Evolutionary conservation across 2,329 filamentous ascomycete genomes (phyloP).

Genomic region (Zasmidium cellare): DNA sequence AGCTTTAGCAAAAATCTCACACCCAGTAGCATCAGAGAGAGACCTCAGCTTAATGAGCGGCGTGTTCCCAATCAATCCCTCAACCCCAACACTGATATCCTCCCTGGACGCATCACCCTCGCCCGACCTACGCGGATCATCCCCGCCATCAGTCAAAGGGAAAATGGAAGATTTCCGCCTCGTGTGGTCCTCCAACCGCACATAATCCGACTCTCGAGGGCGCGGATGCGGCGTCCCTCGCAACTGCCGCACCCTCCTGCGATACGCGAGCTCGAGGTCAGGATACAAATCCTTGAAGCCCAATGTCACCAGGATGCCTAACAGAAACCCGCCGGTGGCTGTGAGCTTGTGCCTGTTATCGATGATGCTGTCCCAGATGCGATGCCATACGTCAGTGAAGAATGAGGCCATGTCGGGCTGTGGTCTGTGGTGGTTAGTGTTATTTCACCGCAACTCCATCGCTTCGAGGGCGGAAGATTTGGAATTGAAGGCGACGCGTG

Average conservation of each 20-base stretch:
- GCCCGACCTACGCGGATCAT: slow-evolving; percentile 4
- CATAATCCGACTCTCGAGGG: slow-evolving; percentile 30
- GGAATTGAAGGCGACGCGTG: not conserved
- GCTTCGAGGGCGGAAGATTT: not conserved
- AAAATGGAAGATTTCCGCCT: slow-evolving; percentile 9
- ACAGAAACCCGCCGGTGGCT: slow-evolving; percentile 57
- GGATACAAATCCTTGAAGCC: slow-evolving; percentile 80
- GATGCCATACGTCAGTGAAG: slow-evolving; percentile 26
- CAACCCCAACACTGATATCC: slow-evolving; percentile 73
- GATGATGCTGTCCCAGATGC: slow-evolving; percentile 31
- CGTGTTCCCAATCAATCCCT: slow-evolving; percentile 90
- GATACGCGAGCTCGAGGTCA: slow-evolving; percentile 67
- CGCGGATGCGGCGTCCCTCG: slow-evolving; percentile 25
- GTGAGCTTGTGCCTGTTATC: slow-evolving; percentile 37
- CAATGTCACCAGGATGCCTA: slow-evolving; percentile 73
- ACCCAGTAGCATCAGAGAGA: slow-evolving; percentile 81
- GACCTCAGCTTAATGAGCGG: slow-evolving; percentile 84
- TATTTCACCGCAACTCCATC: not conserved
- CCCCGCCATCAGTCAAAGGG: slow-evolving; percentile 4
- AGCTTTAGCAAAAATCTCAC: slow-evolving; percentile 87
- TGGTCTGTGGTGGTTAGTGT: not conserved
- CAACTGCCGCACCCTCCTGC: slow-evolving; percentile 39
- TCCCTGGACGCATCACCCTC: slow-evolving; percentile 10
- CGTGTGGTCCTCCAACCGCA: slow-evolving; percentile 34
- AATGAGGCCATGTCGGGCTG: slow-evolving; percentile 18